These are phyloP conservation scores for Castanopsis chinensis DNA, from an alignment of 306 rosid genomes.

Conservation along the genomic window DNA sequence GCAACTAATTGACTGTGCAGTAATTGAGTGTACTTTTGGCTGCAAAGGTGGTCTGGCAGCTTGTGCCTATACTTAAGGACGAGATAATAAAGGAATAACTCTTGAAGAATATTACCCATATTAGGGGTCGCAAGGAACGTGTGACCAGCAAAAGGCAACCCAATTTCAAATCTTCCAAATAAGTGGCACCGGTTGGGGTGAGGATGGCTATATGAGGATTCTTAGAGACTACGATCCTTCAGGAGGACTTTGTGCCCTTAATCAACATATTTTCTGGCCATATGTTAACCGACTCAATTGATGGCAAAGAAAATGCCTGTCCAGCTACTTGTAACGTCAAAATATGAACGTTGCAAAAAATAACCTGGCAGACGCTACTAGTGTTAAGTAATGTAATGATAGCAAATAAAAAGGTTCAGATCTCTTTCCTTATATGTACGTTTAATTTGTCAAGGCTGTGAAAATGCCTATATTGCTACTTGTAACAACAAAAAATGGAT, in stretches of 20 bases:
- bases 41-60: not conserved
- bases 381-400: too few species aligned
- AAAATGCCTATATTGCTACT: too few species aligned
- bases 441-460: too few species aligned
- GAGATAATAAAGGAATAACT: not conserved
- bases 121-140: not conserved
- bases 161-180: too few species aligned
- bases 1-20: conserved; percentile 33
- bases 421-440: too few species aligned
- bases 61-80: not conserved
- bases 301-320: too few species aligned
- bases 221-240: not conserved
- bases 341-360: too few species aligned
- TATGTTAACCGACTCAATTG: too few species aligned
- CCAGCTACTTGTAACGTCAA: too few species aligned
- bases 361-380: too few species aligned
- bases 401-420: too few species aligned
- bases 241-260: not conserved
- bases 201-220: conserved; percentile 27
- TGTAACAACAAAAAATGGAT: too few species aligned
- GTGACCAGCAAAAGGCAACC: not conserved
- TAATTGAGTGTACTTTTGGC: not conserved
- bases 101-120: conserved; percentile 16
- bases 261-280: not conserved
- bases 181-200: conserved; percentile 15